A percentile compares a stretch with the other conserved stretches of the same genome.
Conservation (phyloP, 2,329 filamentous ascomycete species). For the Tolypocladium ophioglossoides region DNA sequence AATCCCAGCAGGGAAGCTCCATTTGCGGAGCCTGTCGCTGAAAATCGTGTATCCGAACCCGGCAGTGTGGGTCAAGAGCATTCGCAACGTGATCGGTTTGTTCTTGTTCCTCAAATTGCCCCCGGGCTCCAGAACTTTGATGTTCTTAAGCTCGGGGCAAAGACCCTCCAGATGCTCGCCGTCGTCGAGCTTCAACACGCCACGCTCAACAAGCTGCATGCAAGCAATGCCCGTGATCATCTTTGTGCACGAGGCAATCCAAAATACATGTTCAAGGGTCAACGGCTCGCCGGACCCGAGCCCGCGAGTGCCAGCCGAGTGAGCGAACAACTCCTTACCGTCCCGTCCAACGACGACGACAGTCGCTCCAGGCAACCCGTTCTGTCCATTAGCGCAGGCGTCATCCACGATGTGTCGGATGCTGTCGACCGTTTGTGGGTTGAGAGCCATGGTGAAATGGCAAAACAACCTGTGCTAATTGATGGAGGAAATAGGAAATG, state of each 20-base stretch:
- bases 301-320: slow-evolving; percentile 38
- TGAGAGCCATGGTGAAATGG: not conserved
- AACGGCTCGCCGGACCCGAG: slow-evolving; percentile 35
- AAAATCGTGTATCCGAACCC: slow-evolving; percentile 50
- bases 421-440: not conserved
- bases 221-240: slow-evolving; percentile 39
- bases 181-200: slow-evolving; percentile 36
- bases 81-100: slow-evolving; percentile 42
- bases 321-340: slow-evolving; percentile 35
- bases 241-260: slow-evolving; percentile 49
- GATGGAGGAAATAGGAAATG: too few relatives aligned
- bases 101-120: slow-evolving; percentile 32
- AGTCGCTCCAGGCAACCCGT: slow-evolving; percentile 29
- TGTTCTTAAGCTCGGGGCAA: slow-evolving; percentile 36
- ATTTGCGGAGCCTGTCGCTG: slow-evolving; percentile 36
- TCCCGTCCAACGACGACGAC: slow-evolving; percentile 35
- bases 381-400: slow-evolving; percentile 22
- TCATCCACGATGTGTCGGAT: slow-evolving; percentile 19
- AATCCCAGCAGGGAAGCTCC: slow-evolving; percentile 34
- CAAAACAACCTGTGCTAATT: not conserved
- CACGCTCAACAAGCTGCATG: slow-evolving; percentile 48
- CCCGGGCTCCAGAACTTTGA: slow-evolving; percentile 32
- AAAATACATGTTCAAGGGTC: slow-evolving; percentile 50
- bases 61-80: slow-evolving; percentile 44
- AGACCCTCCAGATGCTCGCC: slow-evolving; percentile 31